These are phyloP conservation scores for Chlorencoelia australis DNA, from an alignment of 2,329 filamentous ascomycete genomes.

Conservation along the genomic window DNA sequence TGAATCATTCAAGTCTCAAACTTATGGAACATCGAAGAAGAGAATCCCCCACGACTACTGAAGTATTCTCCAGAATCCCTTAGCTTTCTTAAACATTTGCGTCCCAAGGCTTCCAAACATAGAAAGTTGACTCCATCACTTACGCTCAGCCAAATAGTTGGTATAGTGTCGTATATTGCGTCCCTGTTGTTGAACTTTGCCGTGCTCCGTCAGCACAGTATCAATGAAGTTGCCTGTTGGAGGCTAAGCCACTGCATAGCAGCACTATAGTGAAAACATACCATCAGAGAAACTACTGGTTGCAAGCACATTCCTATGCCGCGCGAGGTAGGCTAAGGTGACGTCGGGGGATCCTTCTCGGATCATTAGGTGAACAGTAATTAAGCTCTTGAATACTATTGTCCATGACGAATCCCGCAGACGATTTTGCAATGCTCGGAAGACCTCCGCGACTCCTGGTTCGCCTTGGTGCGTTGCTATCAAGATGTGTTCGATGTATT, in stretches of 20 bases:
- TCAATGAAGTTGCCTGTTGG: constrained; percentile 13
- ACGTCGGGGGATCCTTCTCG: constrained; percentile 85
- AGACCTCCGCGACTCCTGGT: constrained; percentile 89
- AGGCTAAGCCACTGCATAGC: constrained; percentile 10
- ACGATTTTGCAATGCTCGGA: constrained; percentile 79
- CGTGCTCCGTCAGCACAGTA: constrained; percentile 30
- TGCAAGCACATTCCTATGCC: constrained; percentile 72
- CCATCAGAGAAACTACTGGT: constrained; percentile 90
- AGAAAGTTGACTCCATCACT: too few species aligned
- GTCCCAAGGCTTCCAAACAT: too few species aligned
- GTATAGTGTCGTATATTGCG: constrained; percentile 90
- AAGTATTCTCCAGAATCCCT: too few species aligned
- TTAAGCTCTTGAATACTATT: constrained; percentile 96
- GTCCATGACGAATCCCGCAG: constrained; percentile 97
- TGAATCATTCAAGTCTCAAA: too few species aligned
- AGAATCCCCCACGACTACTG: too few species aligned
- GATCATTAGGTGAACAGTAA: constrained; percentile 95
- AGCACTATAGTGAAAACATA: constrained; percentile 35
- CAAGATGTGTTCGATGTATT: constrained; percentile 82
- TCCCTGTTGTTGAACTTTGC: constrained; percentile 80
- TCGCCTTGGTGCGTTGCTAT: constrained; percentile 92
- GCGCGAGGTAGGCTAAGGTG: constrained; percentile 74
- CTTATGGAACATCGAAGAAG: too few species aligned
- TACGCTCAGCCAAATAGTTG: constrained; percentile 75
- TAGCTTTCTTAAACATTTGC: too few species aligned